Percentiles rank a stretch among this genome's conserved stretches.
These are phyloP conservation scores for Wallemia hederae DNA, from an alignment of 1,284 basidiomycete species.

Conservation along the genomic window DNA sequence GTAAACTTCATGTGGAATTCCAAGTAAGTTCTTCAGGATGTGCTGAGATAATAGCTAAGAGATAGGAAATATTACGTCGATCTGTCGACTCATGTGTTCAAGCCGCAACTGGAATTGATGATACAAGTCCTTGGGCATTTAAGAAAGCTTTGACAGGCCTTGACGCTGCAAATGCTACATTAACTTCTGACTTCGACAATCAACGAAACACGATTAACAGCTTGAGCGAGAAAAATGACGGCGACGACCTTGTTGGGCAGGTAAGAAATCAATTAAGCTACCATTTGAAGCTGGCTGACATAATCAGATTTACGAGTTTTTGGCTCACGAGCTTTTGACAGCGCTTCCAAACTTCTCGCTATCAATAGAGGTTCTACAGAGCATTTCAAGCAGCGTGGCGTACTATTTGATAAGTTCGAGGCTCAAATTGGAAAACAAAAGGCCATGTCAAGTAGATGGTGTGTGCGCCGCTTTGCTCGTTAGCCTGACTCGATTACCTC, in stretches of 20 bases:
- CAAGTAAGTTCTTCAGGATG: not conserved
- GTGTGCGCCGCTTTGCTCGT: not conserved
- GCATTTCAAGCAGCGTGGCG: too few species aligned
- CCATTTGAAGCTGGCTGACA: too few species aligned
- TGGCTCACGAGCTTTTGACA: too few species aligned
- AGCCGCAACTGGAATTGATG: not conserved
- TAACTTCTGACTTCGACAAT: not conserved
- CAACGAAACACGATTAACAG: not conserved
- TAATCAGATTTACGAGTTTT: too few species aligned
- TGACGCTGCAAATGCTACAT: not conserved
- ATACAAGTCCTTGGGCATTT: not conserved
- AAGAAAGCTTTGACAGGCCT: not conserved
- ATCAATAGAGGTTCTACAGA: too few species aligned
- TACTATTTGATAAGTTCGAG: too few species aligned
- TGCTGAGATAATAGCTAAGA: not conserved
- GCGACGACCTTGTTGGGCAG: too few species aligned
- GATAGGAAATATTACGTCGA: not conserved
- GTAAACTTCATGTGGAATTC: not conserved
- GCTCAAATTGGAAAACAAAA: too few species aligned
- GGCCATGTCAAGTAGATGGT: not conserved
- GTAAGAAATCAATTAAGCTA: too few species aligned
- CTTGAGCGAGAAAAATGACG: not conserved
- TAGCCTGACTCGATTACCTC: constrained; percentile 25
- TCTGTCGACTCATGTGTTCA: not conserved
- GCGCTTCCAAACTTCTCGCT: too few species aligned